Conservation (phyloP, 2,329 filamentous ascomycete genomes). For the Drechmeria coniospora region DNA sequence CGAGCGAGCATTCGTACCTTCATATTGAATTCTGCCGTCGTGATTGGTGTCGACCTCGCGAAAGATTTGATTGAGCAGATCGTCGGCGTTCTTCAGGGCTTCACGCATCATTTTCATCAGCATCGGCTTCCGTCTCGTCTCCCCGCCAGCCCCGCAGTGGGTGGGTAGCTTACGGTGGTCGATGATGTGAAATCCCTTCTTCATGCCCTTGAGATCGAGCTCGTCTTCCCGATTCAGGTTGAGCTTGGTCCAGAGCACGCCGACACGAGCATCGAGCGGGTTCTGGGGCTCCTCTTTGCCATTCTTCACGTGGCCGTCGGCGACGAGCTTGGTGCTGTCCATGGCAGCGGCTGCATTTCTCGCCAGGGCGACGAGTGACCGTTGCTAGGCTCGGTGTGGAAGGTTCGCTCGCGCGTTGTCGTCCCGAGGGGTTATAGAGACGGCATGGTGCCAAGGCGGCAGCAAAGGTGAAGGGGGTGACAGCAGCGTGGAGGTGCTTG, state of each 20-base stretch:
- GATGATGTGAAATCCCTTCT: slow-evolving; percentile 71
- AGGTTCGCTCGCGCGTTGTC: slow-evolving; percentile 5
- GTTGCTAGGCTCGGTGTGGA: slow-evolving; percentile 3
- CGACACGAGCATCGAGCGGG: slow-evolving; percentile 66
- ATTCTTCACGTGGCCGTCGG: slow-evolving; percentile 35
- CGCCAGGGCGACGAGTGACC: slow-evolving; percentile 7
- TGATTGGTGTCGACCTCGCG: slow-evolving; percentile 70
- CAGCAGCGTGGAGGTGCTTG: not conserved
- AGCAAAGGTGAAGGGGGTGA: too few relatives aligned
- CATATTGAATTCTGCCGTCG: slow-evolving; percentile 81
- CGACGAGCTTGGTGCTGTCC: slow-evolving; percentile 31
- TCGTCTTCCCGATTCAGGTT: slow-evolving; percentile 63
- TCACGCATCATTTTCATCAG: slow-evolving; percentile 12
- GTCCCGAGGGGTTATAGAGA: slow-evolving; percentile 1
- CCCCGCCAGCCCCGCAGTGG: not conserved
- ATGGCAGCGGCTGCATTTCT: slow-evolving; percentile 21
- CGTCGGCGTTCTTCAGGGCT: slow-evolving; percentile 80
- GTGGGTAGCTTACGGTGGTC: slow-evolving; percentile 61
- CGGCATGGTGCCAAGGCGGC: slow-evolving; percentile 1
- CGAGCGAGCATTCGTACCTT: too few relatives aligned
- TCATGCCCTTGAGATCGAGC: slow-evolving; percentile 70
- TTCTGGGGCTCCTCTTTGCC: slow-evolving; percentile 65
- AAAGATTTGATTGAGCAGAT: slow-evolving; percentile 68
- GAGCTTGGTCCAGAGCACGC: slow-evolving; percentile 70
- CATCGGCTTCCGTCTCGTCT: not conserved